Base-by-base conservation (phyloP, 345 rosid species). In the Cardamine occulta region DNA sequence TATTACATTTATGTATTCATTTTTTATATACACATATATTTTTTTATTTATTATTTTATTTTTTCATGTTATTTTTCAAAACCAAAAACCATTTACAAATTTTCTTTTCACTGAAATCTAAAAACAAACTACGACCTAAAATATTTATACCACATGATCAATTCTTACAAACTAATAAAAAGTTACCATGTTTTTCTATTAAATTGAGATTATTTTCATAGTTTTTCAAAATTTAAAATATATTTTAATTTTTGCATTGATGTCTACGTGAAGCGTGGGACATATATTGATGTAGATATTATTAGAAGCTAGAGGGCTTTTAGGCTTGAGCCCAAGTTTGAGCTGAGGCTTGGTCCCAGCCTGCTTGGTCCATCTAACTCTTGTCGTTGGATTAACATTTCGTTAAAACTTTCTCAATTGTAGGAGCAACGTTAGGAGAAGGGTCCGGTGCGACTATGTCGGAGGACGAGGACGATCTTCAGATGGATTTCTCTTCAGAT, bases 401-500 rank as follows among this genome's bases (percentile, higher is more conserved):
- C 3, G n/a, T 66, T 10, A 26, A 0, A 26, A 0, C 19, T 24
- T 64, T 15, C 80, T 48, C 1, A 40, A 8, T 39, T 47, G 44
- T 61, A 95, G 99, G 99, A 77, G 86, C 79, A 9, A 82, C 82
- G 21, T 79, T 90, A 67, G 91, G 96, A 14, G 99, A 95, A 84
- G 97, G 99, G 14, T 85, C 88, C 0, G 97, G 96, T 12, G 93
- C 99, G 15, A 90, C 97, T 6, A 95, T 95, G 99, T 91, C 99
- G 3, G 99, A 95, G 34, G 99, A 95, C 53, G 99, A 95, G 66
- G 99, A 95, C 31, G 99, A 92, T 12, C 73, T 90, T 69, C 96
- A 78, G 23, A 89, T 90, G 91, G 97, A 91, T 59, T 91, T 86
- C 80, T 84, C 93, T 1, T 45, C 88, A 66, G 97, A 91, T 66